phyloP scores from a whole-genome alignment of 1,284 basidiomycete species.

The Boletus sp. region DNA sequence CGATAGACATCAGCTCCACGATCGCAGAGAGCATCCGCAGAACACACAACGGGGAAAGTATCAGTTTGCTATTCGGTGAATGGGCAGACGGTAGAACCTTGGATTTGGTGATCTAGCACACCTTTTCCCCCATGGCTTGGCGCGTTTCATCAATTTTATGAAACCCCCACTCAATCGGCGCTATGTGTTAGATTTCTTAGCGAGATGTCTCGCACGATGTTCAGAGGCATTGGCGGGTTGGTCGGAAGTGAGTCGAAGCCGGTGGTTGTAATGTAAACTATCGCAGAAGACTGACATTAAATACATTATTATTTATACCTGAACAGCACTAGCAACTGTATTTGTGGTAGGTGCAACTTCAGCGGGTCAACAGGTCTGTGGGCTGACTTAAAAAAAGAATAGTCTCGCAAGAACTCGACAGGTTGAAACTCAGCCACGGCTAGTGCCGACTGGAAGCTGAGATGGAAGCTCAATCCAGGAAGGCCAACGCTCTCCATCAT shows the following conservation, averaged over 20 bases:
- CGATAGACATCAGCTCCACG: constrained; percentile 85
- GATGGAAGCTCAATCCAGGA: no score
- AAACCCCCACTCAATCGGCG: background rate
- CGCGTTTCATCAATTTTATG: background rate
- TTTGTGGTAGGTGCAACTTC: no score
- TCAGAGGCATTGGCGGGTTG: no score
- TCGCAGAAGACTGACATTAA: background rate
- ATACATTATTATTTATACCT: background rate
- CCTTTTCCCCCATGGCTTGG: background rate
- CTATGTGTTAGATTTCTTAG: background rate
- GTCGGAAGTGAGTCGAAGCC: background rate
- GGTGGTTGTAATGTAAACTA: no score
- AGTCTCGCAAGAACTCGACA: no score
- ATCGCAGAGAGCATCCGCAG: constrained; percentile 95
- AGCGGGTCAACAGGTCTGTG: no score
- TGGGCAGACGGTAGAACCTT: constrained; percentile 55
- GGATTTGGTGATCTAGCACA: constrained; percentile 32
- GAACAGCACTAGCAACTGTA: no score
- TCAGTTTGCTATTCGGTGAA: constrained; percentile 77
- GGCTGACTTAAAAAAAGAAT: no score
- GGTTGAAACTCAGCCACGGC: no score
- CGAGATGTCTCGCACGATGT: background rate
- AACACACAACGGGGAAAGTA: constrained; percentile 95
- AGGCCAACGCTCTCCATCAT: no score
- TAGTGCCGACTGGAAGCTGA: no score